Conservation (phyloP, 805 yeast genomes). For the Lipomyces yamadae region DNA sequence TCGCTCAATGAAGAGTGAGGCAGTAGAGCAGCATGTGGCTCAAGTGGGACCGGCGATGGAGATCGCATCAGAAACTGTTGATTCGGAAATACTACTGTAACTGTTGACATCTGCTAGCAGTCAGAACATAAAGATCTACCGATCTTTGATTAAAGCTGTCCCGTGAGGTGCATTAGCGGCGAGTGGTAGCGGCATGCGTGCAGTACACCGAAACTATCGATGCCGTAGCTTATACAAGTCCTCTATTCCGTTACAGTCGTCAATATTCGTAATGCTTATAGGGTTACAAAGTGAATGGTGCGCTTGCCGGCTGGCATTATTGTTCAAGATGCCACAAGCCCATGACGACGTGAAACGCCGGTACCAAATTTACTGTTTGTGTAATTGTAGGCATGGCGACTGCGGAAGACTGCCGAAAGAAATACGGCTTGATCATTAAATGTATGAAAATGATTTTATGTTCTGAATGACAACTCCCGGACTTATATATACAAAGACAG, state of each 20-base stretch:
- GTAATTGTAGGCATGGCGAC: not conserved
- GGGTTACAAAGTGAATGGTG: not conserved
- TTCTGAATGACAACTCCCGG: not conserved
- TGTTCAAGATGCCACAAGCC: not conserved
- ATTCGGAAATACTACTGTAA: conserved; percentile 1
- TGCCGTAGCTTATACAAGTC: not conserved
- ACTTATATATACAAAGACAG: not conserved
- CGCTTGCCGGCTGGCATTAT: not conserved
- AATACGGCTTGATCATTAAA: too few relatives aligned
- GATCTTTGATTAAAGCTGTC: not conserved
- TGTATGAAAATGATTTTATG: not conserved
- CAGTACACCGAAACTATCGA: not conserved
- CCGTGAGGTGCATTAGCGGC: conserved; percentile 5
- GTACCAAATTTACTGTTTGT: not conserved
- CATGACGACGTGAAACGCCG: not conserved
- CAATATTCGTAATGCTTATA: not conserved
- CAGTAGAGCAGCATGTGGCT: conserved; percentile 4
- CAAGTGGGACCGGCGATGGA: conserved; percentile 6
- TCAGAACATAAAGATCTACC: not conserved
- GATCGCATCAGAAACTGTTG: conserved; percentile 6
- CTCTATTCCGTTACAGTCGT: not conserved
- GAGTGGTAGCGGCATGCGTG: not conserved
- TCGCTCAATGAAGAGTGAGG: not conserved
- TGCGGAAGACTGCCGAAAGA: too few relatives aligned
- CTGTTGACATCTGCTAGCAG: conserved; percentile 1